Evolutionary conservation across 257 asterid genomes (phyloP), one percentile per base, ranked within the genome.

Genomic region (Euphrasia confusa): DNA sequence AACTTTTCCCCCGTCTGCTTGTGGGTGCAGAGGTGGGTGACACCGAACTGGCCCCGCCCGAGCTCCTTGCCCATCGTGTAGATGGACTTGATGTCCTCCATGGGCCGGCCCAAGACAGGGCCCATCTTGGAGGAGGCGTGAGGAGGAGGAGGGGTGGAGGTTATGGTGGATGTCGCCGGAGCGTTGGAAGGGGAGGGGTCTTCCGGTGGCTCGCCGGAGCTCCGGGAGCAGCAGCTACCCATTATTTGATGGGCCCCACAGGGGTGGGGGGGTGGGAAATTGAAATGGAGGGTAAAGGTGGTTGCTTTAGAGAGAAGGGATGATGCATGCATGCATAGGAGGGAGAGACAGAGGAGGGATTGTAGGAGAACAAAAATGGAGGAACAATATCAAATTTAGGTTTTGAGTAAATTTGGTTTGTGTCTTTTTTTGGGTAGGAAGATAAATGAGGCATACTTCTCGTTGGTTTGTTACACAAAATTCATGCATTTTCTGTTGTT

Each of bases 21-120:
- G 64, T 76, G 65, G 4, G 85, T 78, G 71, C 90, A 80, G 49
- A 83, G 75, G 71, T 83, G 79, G 17, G 87, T 80, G 0, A 83
- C 75, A 17, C 85, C 85, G 45, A 83, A 83, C 69, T 83, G 85
- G 0, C 87, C 90, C 30, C 90, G 67, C 18, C 87, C 90, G 2
- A 83, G 85, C 74, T 83, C 90, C 56, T 83, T 83, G 4, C 90
- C 83, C 7, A 83, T 71, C 55, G 84, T 83, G 70, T 83, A 83
- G 58, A 66, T 60, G 59, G 68, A 30, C 7, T 63, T 66, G 1
- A 83, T 76, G 26, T 83, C 90, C 54, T 79, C 84, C 87, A 83
- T 83, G 44, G 85, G 90, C 15, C 85, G 84, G 11, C 90, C 87
- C 4, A 83, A 76, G 44, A 83, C 85, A 1, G 78, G 81, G 10